A percentile compares a stretch with the other conserved stretches of the same genome.
phyloP scores from a whole-genome alignment of 2,329 filamentous ascomycete genomes.

The Venturia asperata region DNA sequence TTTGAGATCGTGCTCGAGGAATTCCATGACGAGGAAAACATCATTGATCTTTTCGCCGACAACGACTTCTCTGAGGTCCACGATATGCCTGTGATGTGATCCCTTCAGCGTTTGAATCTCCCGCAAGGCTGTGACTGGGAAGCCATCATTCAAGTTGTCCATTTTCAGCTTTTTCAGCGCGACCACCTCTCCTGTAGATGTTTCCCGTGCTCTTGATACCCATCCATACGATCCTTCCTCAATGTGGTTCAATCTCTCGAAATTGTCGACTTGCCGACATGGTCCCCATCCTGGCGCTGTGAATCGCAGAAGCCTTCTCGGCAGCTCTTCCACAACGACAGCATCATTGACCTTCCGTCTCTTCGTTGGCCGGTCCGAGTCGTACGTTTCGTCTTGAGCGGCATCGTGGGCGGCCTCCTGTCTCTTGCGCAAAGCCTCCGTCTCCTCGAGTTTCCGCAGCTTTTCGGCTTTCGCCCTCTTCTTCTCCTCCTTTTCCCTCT shows the following conservation, averaged over 20 bases:
- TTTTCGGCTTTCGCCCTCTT: conserved; percentile 77
- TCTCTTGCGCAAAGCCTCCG: conserved; percentile 32
- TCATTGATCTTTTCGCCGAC: conserved; percentile 59
- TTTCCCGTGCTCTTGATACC: conserved; percentile 77
- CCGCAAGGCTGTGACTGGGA: conserved; percentile 84
- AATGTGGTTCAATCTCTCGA: conserved; percentile 90
- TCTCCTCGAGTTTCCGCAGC: conserved; percentile 58
- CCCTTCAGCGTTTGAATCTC: conserved; percentile 89
- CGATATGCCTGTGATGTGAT: conserved; percentile 74
- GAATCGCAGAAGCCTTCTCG: conserved; percentile 63
- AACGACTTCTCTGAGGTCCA: conserved; percentile 75
- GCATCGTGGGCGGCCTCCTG: conserved; percentile 27
- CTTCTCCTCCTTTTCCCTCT: conserved; percentile 82
- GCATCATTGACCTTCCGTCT: conserved; percentile 17
- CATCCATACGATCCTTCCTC: conserved; percentile 96
- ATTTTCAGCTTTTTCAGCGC: conserved; percentile 93
- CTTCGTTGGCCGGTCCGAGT: conserved; percentile 17
- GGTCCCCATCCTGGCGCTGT: conserved; percentile 60
- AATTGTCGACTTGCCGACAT: conserved; percentile 75
- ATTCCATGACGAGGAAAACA: conserved; percentile 93
- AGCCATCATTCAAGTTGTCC: conserved; percentile 68
- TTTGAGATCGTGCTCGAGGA: conserved; percentile 94
- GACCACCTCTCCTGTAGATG: conserved; percentile 68
- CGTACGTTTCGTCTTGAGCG: conserved; percentile 24
- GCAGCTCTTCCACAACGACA: conserved; percentile 26